Evolutionary conservation across 129 eudicot genomes (phyloP), one percentile per base, ranked within the genome.

Genomic region (Flaveria sonorensis): DNA sequence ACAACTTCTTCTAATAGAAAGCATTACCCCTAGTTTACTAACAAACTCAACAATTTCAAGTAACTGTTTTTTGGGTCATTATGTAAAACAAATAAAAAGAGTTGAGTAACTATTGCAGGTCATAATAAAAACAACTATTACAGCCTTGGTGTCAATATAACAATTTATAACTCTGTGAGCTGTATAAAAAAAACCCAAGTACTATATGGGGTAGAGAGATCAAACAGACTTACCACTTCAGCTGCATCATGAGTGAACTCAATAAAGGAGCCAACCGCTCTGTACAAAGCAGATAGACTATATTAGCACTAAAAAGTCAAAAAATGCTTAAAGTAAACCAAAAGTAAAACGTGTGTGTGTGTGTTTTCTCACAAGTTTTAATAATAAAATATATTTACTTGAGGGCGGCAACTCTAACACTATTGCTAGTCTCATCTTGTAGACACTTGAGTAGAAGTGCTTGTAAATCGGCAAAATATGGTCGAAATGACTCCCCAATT

Each of bases 211-310:
- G 28, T 24, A 60, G 69, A 77, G 40, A 63, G 60, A 71, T 76
- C 43, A 53, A 39, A 19, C 19, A 77, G 59, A 82, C 93, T 81
- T 73, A 93, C 98, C 87, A 93, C 97, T 78, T 93, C 98, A 32
- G 79, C 62, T 77, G 88, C 96, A 77, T 90, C 98, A 69, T 85
- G 88, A 72, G 98, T 90, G 85, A 90, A 93, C 88, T 93, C 98
- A 6, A 93, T 85, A 83, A 93, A 93, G 73, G 98, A 90, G 75
- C 98, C 98, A 79, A 93, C 96, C 18, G 98, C 95, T 92, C 98
- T 93, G 95, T 68, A 77, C 40, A 60, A 36, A 47, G 19, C 73
- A 75, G 13, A 26, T 19, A 62, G 18, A 62, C 51, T 20, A 32
- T 13, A 18, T 80, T 60, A 76, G 82, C n/a, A 77, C 65, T 52